phyloP scores from a whole-genome alignment of 2,329 filamentous ascomycete species.

The Colletotrichum sp. region DNA sequence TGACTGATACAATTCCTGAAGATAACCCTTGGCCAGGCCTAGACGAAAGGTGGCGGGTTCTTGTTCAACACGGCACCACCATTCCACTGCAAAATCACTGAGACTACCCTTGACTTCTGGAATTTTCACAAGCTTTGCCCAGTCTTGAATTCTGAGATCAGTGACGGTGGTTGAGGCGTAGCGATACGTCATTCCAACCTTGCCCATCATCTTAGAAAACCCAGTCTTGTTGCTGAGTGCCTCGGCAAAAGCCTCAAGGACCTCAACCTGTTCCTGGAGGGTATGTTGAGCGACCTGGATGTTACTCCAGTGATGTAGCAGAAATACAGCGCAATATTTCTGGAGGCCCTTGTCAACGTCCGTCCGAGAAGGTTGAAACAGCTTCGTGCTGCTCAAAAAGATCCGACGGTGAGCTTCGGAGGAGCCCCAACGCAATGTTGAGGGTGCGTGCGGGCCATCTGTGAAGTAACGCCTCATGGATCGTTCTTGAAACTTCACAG shows the following conservation, averaged over 20 bases:
- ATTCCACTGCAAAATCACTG: background rate
- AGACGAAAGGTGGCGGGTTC: background rate
- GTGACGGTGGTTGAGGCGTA: rapidly evolving
- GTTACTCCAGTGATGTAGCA: background rate
- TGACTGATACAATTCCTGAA: background rate
- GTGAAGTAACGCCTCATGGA: background rate
- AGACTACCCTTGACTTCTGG: background rate
- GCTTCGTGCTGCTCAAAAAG: background rate
- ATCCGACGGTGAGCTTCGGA: background rate
- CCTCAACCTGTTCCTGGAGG: background rate
- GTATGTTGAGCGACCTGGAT: background rate
- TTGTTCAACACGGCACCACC: background rate
- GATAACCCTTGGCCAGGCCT: background rate
- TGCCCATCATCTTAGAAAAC: background rate
- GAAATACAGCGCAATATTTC: background rate
- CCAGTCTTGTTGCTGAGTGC: background rate
- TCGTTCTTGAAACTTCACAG: background rate
- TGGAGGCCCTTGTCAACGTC: background rate
- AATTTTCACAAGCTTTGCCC: background rate
- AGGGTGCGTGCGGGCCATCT: background rate
- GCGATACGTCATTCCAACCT: background rate
- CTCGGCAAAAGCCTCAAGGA: background rate
- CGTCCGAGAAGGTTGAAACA: background rate
- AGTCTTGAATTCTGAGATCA: background rate
- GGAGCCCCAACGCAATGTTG: background rate